Evolutionary conservation across 1,284 basidiomycete species (phyloP), one percentile per base, ranked within the genome.

Genomic region (Apiotrichum gracile): DNA sequence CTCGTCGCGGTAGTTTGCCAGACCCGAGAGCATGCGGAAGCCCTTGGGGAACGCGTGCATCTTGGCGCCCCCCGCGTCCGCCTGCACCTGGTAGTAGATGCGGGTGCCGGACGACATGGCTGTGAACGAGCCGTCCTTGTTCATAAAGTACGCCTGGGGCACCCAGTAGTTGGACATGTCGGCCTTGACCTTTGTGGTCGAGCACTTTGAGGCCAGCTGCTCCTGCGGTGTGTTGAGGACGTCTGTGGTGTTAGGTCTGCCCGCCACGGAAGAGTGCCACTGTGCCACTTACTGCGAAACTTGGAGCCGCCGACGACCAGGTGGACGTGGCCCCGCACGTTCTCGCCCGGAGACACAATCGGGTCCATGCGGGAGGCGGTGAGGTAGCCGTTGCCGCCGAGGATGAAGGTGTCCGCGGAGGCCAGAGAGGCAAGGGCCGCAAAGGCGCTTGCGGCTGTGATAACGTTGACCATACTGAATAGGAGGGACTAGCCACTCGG

Each of bases 101-200:
- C 53, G 53, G 13, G 69, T 62, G 58, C 62, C 56, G 48, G 49
- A 57, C 25, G 39, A 33, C 21, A 64, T 61, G 4, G 72, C 69
- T 19, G 64, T 57, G 61, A 64, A 70, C n/a, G 43, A 47, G 13
- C 48, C 48, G 44, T 59, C 47, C 38, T 25, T 16, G 48, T 70
- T 65, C 61, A 76, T 78, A 54, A 73, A 74, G 66, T 76, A 78
- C 13, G 78, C 61, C 46, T 73, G 65, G 24, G 77, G 77, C 13
- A 64, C 66, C 78, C 78, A 79, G 64, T 79, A 79, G 52, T 68
- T 70, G 38, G 71, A 75, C 62, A 71, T 69, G 69, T 79, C 78
- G 26, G 68, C 69, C 4, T 58, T 64, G 43, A 78, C 64, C 22
- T 58, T 47, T 31, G 54, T 49, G 2, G 67, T 60, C 8, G 64